Evolutionary conservation across 192 early-diverging fungal species (phyloP).

Genomic region (Helicostylum pulchrum): DNA sequence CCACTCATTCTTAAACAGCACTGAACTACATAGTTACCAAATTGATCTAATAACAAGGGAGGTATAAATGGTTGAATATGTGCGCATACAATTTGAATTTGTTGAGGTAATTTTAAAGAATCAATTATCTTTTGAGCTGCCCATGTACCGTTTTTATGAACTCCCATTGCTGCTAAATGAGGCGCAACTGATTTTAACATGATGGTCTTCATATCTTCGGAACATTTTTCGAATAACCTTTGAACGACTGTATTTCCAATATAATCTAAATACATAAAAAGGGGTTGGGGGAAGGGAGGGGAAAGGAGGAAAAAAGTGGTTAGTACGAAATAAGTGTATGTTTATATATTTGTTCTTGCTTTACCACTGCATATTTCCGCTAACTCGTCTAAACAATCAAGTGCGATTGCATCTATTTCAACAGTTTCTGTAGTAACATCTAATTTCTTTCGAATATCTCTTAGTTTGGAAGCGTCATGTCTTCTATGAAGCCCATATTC

Average conservation of each 20-base stretch:
- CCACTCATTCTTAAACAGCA: constrained; percentile 79
- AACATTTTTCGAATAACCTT: constrained; percentile 77
- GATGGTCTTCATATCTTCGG: constrained; percentile 62
- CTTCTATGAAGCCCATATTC: constrained; percentile 31
- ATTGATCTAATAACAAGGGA: constrained; percentile 87
- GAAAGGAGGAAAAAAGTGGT: background rate
- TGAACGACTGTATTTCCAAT: constrained; percentile 97
- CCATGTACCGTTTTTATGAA: constrained; percentile 99
- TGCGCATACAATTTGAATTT: constrained; percentile 52
- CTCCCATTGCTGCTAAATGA: constrained; percentile 80
- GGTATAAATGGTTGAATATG: constrained; percentile 70
- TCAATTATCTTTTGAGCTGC: constrained; percentile 96
- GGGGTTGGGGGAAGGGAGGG: too few species aligned
- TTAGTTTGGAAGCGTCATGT: constrained; percentile 71
- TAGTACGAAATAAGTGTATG: background rate
- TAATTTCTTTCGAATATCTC: constrained; percentile 82
- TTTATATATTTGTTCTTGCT: constrained; percentile 3
- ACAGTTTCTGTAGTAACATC: constrained; percentile 56
- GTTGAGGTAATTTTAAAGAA: constrained; percentile 62
- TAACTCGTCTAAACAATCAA: constrained; percentile 77
- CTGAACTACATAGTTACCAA: constrained; percentile 98
- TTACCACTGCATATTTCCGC: constrained; percentile 88
- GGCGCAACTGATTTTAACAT: constrained; percentile 76
- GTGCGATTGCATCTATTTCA: constrained; percentile 73
- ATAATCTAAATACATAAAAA: constrained; percentile 62